A percentile compares a stretch with the other conserved stretches of the same genome.
Evolutionary conservation across 306 rosid species (phyloP).

Genomic region (Sicyos baderoa): DNA sequence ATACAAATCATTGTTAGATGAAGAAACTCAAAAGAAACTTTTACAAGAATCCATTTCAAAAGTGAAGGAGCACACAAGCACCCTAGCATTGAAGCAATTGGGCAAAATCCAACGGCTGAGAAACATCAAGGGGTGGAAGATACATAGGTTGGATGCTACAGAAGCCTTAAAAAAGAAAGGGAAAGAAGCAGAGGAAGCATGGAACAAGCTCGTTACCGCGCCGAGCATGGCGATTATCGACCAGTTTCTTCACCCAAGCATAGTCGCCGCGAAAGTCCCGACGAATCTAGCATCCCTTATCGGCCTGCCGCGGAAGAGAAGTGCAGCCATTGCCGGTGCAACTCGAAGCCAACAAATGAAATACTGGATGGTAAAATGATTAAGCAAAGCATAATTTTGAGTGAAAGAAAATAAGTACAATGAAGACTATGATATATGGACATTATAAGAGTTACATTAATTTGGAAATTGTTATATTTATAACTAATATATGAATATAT

Average conservation of each 20-base stretch:
- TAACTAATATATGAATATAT: neutral
- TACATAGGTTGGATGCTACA: constrained; percentile 59
- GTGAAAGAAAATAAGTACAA: neutral
- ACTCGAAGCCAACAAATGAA: neutral
- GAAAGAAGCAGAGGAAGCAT: constrained; percentile 45
- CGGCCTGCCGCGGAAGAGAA: neutral
- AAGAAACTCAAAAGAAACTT: constrained; percentile 20
- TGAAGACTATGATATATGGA: neutral
- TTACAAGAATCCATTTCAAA: constrained; percentile 38
- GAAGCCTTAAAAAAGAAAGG: constrained; percentile 47
- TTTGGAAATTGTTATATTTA: neutral
- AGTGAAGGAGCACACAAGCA: constrained; percentile 48
- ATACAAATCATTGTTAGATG: constrained; percentile 24
- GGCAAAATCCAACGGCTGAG: constrained; percentile 46
- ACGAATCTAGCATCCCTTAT: neutral
- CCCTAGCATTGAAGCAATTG: constrained; percentile 49
- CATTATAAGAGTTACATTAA: neutral
- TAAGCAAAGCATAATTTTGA: neutral
- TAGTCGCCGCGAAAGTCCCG: neutral
- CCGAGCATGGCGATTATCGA: constrained; percentile 43
- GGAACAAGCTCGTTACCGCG: constrained; percentile 51
- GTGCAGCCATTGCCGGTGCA: constrained; percentile 19
- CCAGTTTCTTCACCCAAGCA: constrained; percentile 29
- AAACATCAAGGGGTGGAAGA: constrained; percentile 54
- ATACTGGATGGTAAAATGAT: neutral